phyloP scores from a whole-genome alignment of 352 stramenopile species.

The Thalassiosira hispida region DNA sequence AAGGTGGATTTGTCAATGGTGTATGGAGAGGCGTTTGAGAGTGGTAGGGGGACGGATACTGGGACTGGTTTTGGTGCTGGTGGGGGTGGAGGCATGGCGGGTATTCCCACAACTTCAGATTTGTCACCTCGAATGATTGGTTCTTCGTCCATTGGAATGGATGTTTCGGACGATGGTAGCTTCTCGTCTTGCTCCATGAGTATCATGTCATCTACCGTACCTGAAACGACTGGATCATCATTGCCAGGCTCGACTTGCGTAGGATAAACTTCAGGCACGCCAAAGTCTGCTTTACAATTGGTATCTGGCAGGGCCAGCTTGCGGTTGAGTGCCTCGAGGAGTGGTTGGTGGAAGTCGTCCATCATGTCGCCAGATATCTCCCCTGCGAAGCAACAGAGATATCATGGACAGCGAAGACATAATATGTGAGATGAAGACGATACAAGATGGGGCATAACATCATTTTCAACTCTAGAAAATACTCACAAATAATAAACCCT shows the following conservation, averaged over 20 bases:
- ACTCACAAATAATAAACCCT: no score
- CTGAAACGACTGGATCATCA: no score
- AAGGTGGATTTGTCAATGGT: slow-evolving; percentile 28
- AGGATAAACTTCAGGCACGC: not conserved
- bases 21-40: slow-evolving; percentile 25
- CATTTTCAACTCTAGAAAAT: no score
- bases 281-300: slow-evolving; percentile 22
- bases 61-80: not conserved
- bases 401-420: no score
- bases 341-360: slow-evolving; percentile 28
- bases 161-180: no score
- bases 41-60: not conserved
- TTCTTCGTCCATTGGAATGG: not conserved
- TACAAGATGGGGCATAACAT: no score
- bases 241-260: no score
- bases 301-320: slow-evolving; percentile 29
- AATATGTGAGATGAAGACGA: no score
- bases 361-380: slow-evolving; percentile 48
- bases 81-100: not conserved
- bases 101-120: slow-evolving; percentile 28
- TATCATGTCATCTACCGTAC: no score
- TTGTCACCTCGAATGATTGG: slow-evolving; percentile 33
- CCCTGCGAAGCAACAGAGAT: not conserved
- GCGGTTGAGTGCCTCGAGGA: slow-evolving; percentile 44
- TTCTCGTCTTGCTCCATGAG: no score